phyloP scores from a whole-genome alignment of 1,284 basidiomycete species.

The Rhodofomes roseus region DNA sequence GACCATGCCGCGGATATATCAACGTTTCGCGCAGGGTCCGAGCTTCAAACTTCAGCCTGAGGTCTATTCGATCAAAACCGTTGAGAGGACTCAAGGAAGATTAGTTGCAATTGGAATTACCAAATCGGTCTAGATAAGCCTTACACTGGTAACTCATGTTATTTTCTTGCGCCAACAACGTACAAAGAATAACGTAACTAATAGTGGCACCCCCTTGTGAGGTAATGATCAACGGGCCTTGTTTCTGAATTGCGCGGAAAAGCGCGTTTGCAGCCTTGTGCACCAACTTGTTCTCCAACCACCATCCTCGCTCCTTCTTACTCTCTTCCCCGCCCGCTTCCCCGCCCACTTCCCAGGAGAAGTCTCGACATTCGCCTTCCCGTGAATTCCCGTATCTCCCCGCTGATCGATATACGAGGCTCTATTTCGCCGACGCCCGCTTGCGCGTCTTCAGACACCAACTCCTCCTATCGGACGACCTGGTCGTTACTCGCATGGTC shows the following conservation, averaged over 20 bases:
- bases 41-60: no score
- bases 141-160: no score
- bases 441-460: slow-evolving; percentile 1
- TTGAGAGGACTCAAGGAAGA: no score
- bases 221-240: no score
- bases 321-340: neutral
- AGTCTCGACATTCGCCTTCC: neutral
- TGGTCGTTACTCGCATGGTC: slow-evolving; percentile 28
- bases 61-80: no score
- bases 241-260: neutral
- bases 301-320: neutral
- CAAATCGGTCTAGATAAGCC: no score
- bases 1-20: no score
- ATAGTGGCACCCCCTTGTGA: no score
- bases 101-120: no score
- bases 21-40: no score
- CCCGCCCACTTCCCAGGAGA: neutral
- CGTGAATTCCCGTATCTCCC: neutral
- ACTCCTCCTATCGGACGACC: neutral
- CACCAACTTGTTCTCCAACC: neutral
- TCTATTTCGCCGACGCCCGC: neutral
- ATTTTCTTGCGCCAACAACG: no score
- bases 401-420: neutral
- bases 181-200: no score
- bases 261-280: neutral